These are phyloP conservation scores for Dimocarpus longan DNA, from an alignment of 345 rosid genomes.

Conservation along the genomic window DNA sequence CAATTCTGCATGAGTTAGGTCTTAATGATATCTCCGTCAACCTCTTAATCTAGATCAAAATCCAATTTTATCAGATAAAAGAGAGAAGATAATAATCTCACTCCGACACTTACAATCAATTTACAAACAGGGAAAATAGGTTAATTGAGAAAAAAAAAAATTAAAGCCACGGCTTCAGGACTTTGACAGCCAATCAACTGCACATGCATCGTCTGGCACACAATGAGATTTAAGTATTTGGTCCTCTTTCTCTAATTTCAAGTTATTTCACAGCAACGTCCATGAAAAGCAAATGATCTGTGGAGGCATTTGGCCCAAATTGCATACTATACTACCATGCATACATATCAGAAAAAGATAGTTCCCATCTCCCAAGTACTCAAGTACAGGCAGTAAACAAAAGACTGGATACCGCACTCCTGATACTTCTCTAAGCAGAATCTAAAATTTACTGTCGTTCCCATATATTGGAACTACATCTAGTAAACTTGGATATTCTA, in stretches of 20 bases:
- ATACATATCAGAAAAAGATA: not conserved
- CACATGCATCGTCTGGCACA: too few relatives aligned
- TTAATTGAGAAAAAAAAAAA: too few relatives aligned
- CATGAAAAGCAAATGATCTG: not conserved
- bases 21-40: too few relatives aligned
- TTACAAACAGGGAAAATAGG: too few relatives aligned
- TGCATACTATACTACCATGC: not conserved
- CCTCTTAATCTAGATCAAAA: too few relatives aligned
- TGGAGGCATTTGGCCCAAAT: not conserved
- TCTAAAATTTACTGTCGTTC: slow-evolving; percentile 19
- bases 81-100: too few relatives aligned
- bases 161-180: too few relatives aligned
- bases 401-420: not conserved
- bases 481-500: not conserved
- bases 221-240: too few relatives aligned
- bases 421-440: slow-evolving; percentile 12
- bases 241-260: not conserved
- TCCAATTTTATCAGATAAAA: too few relatives aligned
- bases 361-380: not conserved
- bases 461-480: slow-evolving; percentile 10
- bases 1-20: too few relatives aligned
- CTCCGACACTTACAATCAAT: too few relatives aligned
- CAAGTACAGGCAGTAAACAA: not conserved
- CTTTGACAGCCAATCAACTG: too few relatives aligned
- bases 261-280: not conserved